Evolutionary conservation across 371 early-diverging fungal species (phyloP).

Genomic region (Umbelopsis sp.): DNA sequence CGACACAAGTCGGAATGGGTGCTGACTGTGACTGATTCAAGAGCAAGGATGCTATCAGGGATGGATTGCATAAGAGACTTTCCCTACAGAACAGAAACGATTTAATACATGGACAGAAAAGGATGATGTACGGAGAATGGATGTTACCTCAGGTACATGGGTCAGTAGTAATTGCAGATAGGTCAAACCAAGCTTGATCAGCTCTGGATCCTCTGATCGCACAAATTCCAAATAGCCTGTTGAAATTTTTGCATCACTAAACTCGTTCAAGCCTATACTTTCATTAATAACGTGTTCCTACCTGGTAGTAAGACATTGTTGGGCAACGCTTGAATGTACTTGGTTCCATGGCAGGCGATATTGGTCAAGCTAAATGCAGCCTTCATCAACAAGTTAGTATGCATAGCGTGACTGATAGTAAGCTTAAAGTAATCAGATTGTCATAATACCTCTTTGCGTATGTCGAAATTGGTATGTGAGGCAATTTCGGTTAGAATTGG

Average conservation of each 20-base stretch:
- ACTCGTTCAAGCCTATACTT: not conserved
- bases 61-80: constrained; percentile 19
- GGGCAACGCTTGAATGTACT: constrained; percentile 47
- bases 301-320: constrained; percentile 55
- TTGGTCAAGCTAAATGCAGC: constrained; percentile 60
- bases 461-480: constrained; percentile 60
- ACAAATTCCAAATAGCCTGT: constrained; percentile 51
- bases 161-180: constrained; percentile 52
- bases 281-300: not conserved
- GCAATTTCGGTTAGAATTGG: constrained; percentile 58
- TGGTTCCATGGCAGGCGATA: constrained; percentile 53
- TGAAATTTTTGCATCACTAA: not conserved
- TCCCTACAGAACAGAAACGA: not conserved
- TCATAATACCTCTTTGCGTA: constrained; percentile 63
- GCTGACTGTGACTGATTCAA: constrained; percentile 39
- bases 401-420: not conserved
- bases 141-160: constrained; percentile 29
- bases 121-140: not conserved
- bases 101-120: not conserved
- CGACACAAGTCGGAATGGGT: constrained; percentile 40
- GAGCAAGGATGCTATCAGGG: constrained; percentile 35
- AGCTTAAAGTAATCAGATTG: not conserved
- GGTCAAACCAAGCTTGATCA: constrained; percentile 48
- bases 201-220: constrained; percentile 52
- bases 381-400: constrained; percentile 27